Evolutionary conservation across 106 monocot species (phyloP).

Genomic region (Gastrodia elata): DNA sequence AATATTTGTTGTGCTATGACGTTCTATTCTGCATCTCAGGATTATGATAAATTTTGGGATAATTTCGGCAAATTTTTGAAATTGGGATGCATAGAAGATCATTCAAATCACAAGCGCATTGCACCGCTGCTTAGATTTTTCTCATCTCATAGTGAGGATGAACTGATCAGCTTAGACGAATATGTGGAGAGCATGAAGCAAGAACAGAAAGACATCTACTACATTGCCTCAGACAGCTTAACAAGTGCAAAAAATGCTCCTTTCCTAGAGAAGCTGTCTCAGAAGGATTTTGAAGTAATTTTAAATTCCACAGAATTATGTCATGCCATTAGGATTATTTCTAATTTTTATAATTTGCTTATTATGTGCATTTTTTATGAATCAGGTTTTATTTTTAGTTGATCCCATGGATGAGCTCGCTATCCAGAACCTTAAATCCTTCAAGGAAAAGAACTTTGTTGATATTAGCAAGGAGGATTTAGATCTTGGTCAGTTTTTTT

Average conservation of each 20-base stretch:
- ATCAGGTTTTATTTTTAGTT: slow-evolving; percentile 79
- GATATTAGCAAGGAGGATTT: slow-evolving; percentile 99
- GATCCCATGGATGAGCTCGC: slow-evolving; percentile 98
- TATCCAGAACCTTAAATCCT: slow-evolving; percentile 70
- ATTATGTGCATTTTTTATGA: neutral
- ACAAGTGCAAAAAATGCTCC: slow-evolving; percentile 82
- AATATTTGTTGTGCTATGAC: neutral
- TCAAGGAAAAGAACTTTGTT: slow-evolving; percentile 96
- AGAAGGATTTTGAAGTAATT: slow-evolving; percentile 77
- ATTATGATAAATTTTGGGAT: slow-evolving; percentile 98
- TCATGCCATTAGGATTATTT: neutral
- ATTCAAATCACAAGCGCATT: slow-evolving; percentile 84
- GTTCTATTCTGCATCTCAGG: slow-evolving; percentile 30
- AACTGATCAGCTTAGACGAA: slow-evolving; percentile 89
- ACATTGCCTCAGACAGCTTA: slow-evolving; percentile 81
- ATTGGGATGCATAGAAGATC: slow-evolving; percentile 92
- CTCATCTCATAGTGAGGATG: slow-evolving; percentile 77
- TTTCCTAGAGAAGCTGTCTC: slow-evolving; percentile 69
- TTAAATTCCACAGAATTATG: neutral
- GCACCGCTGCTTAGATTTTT: slow-evolving; percentile 91
- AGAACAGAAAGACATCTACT: slow-evolving; percentile 94
- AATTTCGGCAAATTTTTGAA: slow-evolving; percentile 89
- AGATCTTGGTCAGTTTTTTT: slow-evolving; percentile 58
- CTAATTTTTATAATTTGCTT: neutral
- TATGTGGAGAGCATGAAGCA: slow-evolving; percentile 97